These are phyloP conservation scores for Thelephora ganbajun DNA, from an alignment of 768 basidiomycete genomes.

Conservation along the genomic window DNA sequence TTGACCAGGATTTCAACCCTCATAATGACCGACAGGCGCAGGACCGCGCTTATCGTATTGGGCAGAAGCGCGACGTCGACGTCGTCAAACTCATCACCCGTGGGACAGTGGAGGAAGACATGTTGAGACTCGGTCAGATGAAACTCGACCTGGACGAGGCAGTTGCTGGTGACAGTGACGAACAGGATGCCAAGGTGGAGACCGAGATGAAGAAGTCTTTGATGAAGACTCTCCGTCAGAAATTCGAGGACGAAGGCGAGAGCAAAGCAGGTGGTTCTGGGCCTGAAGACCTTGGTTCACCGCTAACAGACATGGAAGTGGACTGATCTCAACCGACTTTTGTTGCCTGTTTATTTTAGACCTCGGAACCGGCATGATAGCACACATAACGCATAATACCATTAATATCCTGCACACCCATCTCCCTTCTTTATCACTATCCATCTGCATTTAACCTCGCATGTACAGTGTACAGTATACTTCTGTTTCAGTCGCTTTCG, in stretches of 20 bases:
- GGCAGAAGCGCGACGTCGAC: slow-evolving; percentile 87
- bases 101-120: slow-evolving; percentile 94
- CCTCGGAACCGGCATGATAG: too few species aligned
- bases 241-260: slow-evolving; percentile 40
- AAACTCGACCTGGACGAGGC: slow-evolving; percentile 90
- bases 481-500: slow-evolving; percentile 2
- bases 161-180: slow-evolving; percentile 66
- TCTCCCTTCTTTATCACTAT: neutral
- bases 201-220: slow-evolving; percentile 74
- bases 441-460: neutral
- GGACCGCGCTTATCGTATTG: slow-evolving; percentile 94
- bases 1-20: slow-evolving; percentile 97
- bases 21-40: slow-evolving; percentile 97
- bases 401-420: too few species aligned
- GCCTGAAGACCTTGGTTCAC: neutral
- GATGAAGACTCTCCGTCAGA: slow-evolving; percentile 72
- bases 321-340: neutral
- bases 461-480: neutral
- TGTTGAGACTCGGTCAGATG: slow-evolving; percentile 77
- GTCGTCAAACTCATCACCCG: slow-evolving; percentile 88
- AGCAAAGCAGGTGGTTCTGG: neutral
- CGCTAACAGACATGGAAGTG: neutral
- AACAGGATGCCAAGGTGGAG: slow-evolving; percentile 48
- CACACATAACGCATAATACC: too few species aligned
- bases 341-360: too few species aligned